A percentile compares a stretch with the other conserved stretches of the same genome.
phyloP scores from a whole-genome alignment of 192 early-diverging fungal species.

The Phlyctochytrium arcticum region DNA sequence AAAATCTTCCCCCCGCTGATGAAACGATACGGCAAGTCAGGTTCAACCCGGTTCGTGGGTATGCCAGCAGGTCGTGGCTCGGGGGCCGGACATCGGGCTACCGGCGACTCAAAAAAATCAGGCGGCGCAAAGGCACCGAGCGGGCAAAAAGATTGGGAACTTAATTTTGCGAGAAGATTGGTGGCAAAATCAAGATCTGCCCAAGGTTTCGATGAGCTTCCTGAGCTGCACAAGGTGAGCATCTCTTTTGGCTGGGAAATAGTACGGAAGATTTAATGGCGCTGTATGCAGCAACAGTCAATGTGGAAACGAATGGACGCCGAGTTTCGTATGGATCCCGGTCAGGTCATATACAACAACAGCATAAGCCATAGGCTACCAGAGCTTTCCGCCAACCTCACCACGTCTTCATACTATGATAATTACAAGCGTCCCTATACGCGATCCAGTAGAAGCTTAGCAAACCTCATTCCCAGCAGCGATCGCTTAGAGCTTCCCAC shows the following conservation, averaged over 20 bases:
- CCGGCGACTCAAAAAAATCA: no score
- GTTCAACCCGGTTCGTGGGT: no score
- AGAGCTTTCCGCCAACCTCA: neutral
- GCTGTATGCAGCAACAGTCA: neutral
- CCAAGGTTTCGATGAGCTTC: neutral
- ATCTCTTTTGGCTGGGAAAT: neutral
- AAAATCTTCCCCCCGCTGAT: constrained; percentile 35
- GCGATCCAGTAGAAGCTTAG: neutral
- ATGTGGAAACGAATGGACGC: constrained; percentile 9
- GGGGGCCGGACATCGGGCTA: no score
- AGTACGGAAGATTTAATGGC: neutral
- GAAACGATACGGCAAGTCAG: constrained; percentile 16
- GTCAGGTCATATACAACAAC: neutral
- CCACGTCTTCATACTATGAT: neutral
- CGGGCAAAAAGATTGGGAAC: no score
- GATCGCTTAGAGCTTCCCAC: neutral
- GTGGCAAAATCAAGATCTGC: neutral
- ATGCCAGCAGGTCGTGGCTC: no score
- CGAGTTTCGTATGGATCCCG: constrained; percentile 3
- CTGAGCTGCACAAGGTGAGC: neutral
- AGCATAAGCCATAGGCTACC: neutral
- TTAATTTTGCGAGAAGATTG: no score
- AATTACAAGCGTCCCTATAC: neutral
- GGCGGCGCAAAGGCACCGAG: no score
- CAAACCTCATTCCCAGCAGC: neutral